Evolutionary conservation across 2,329 filamentous ascomycete species (phyloP).

Genomic region (Zasmidium citrigriseum): DNA sequence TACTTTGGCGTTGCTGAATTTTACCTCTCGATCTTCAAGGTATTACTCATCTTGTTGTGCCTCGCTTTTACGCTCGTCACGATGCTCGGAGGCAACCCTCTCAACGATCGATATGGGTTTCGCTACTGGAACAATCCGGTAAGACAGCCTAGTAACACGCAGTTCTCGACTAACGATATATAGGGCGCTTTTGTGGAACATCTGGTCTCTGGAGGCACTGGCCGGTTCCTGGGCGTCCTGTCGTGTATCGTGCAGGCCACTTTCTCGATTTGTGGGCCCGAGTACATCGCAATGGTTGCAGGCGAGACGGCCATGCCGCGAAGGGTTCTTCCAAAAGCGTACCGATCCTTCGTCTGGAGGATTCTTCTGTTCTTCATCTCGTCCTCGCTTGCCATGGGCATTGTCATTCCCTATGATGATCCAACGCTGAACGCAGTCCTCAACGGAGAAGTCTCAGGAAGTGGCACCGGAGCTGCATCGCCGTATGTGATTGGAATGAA

Average conservation of each 20-base stretch:
- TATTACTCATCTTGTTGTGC: constrained; percentile 69
- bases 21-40: constrained; percentile 57
- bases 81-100: constrained; percentile 77
- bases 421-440: constrained; percentile 62
- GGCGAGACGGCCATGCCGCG: constrained; percentile 72
- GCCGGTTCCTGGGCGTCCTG: constrained; percentile 75
- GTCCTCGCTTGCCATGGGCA: constrained; percentile 69
- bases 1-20: constrained; percentile 80
- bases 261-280: constrained; percentile 67
- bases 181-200: constrained; percentile 59
- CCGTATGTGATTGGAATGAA: constrained; percentile 60
- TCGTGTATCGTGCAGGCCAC: constrained; percentile 71
- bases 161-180: background rate
- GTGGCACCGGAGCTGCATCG: constrained; percentile 11
- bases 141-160: background rate
- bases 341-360: constrained; percentile 76
- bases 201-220: constrained; percentile 65
- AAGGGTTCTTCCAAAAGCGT: constrained; percentile 69
- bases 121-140: constrained; percentile 56
- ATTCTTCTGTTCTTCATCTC: constrained; percentile 74
- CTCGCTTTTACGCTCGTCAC: constrained; percentile 76
- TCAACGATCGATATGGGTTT: constrained; percentile 70
- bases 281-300: constrained; percentile 65
- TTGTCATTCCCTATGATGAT: constrained; percentile 71
- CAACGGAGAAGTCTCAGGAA: constrained; percentile 51